phyloP scores from a whole-genome alignment of 768 basidiomycete genomes.

The Naganishia onofrii region DNA sequence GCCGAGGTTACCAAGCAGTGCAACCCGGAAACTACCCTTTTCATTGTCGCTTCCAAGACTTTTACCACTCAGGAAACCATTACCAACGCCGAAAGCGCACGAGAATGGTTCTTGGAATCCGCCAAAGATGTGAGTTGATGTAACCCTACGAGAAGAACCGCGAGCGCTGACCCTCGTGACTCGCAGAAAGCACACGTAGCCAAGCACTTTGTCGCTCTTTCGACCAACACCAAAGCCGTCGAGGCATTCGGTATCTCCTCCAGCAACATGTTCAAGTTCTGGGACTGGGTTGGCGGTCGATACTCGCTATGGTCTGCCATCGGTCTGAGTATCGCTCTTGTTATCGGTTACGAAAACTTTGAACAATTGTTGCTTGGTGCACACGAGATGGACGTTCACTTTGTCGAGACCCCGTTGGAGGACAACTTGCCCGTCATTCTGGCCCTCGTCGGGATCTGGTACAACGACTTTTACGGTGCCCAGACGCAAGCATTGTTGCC shows the following conservation, averaged over 20 bases:
- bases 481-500: conserved; percentile 94
- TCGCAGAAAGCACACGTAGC: conserved; percentile 75
- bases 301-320: conserved; percentile 99
- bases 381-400: conserved; percentile 97
- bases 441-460: conserved; percentile 91
- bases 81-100: conserved; percentile 92
- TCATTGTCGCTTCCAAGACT: conserved; percentile 98
- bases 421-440: conserved; percentile 87
- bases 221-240: conserved; percentile 91
- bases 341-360: conserved; percentile 92
- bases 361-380: conserved; percentile 84
- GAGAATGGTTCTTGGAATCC: conserved; percentile 83
- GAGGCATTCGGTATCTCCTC: conserved; percentile 86
- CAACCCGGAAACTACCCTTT: conserved; percentile 87
- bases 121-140: conserved; percentile 67
- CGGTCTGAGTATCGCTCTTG: conserved; percentile 87
- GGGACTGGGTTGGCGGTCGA: conserved; percentile 99
- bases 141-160: neutral
- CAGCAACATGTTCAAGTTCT: conserved; percentile 98
- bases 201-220: conserved; percentile 97
- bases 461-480: conserved; percentile 96
- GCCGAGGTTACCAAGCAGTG: conserved; percentile 78
- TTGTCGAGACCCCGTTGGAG: conserved; percentile 81
- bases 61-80: conserved; percentile 99
- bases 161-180: neutral